phyloP scores from a whole-genome alignment of 2,329 filamentous ascomycete species.

The Aspergillus intermedius region DNA sequence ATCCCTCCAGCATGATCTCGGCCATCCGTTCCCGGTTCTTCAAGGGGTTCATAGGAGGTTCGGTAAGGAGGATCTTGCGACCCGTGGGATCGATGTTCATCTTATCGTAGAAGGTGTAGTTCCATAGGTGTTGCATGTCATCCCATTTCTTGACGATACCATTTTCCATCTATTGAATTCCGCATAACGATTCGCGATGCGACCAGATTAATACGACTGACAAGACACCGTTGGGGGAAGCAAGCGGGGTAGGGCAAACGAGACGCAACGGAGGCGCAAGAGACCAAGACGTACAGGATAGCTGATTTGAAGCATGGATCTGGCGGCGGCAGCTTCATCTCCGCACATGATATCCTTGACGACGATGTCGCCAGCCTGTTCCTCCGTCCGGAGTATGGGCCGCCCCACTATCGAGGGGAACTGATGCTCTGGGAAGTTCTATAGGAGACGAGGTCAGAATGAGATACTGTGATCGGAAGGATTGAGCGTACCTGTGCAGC shows the following conservation, averaged over 20 bases:
- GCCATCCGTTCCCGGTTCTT: slow-evolving; percentile 97
- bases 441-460: slow-evolving; percentile 9
- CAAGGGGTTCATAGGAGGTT: slow-evolving; percentile 95
- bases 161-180: slow-evolving; percentile 77
- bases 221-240: slow-evolving; percentile 4
- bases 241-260: slow-evolving; percentile 11
- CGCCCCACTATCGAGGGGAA: slow-evolving; percentile 97
- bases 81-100: slow-evolving; percentile 84
- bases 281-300: slow-evolving; percentile 62
- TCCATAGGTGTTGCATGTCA: slow-evolving; percentile 99
- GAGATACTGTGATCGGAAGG: background rate
- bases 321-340: slow-evolving; percentile 90
- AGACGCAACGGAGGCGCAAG: background rate
- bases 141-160: slow-evolving; percentile 99
- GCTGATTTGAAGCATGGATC: slow-evolving; percentile 96
- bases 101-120: slow-evolving; percentile 98
- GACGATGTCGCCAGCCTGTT: slow-evolving; percentile 65
- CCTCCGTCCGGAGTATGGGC: slow-evolving; percentile 93
- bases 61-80: slow-evolving; percentile 94
- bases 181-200: slow-evolving; percentile 2
- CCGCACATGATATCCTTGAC: slow-evolving; percentile 99
- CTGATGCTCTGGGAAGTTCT: slow-evolving; percentile 99
- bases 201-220: slow-evolving; percentile 17
- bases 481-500: slow-evolving; percentile 64
- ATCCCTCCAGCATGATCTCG: slow-evolving; percentile 98